A percentile compares a stretch with the other conserved stretches of the same genome.
Evolutionary conservation across 129 eudicot genomes (phyloP).

Genomic region (Ambrosia trifida): DNA sequence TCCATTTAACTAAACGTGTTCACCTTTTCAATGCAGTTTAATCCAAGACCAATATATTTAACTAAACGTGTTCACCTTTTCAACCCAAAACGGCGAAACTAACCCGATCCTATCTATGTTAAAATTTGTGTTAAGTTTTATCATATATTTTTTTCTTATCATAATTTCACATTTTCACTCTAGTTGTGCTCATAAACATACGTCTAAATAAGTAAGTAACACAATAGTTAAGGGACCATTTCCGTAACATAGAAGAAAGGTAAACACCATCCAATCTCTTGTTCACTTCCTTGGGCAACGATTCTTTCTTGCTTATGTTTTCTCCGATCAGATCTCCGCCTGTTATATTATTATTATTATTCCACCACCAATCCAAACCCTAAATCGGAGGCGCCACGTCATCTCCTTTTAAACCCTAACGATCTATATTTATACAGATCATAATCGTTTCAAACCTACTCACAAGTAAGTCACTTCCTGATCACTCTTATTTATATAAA

Average conservation of each 20-base stretch:
- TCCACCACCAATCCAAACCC: conserved; percentile 9
- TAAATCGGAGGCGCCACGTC: conserved; percentile 11
- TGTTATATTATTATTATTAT: background rate
- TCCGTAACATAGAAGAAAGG: background rate
- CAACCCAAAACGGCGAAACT: too few species aligned
- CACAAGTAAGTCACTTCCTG: conserved; percentile 24
- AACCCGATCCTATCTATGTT: too few species aligned
- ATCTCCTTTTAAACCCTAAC: conserved; percentile 23
- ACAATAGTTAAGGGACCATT: conserved; percentile 22
- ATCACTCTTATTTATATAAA: background rate
- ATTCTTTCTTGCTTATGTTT: conserved; percentile 26
- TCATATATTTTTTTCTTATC: too few species aligned
- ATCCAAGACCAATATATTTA: too few species aligned
- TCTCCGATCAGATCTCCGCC: conserved; percentile 44
- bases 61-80: too few species aligned
- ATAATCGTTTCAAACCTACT: conserved; percentile 27
- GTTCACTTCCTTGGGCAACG: background rate
- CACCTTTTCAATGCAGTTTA: background rate
- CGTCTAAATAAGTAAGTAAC: background rate
- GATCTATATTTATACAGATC: conserved; percentile 28
- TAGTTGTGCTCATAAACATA: too few species aligned
- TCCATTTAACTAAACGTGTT: too few species aligned
- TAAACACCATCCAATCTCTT: conserved; percentile 19
- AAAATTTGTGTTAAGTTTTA: too few species aligned
- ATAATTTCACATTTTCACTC: too few species aligned